Evolutionary conservation across 164 flowering plant species (phyloP).

Genomic region (Akebia trifoliata): DNA sequence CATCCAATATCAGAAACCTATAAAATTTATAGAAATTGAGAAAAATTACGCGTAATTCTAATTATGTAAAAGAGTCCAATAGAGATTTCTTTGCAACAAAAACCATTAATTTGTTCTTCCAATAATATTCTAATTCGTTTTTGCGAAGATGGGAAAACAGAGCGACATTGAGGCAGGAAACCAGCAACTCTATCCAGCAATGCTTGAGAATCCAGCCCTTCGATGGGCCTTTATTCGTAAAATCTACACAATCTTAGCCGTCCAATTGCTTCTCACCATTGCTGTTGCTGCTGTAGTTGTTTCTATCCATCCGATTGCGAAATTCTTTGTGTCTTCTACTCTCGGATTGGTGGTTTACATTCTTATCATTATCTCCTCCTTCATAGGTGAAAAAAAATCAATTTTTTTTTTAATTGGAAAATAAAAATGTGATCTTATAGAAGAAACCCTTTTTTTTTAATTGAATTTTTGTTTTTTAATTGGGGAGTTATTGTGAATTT

Average conservation of each 20-base stretch:
- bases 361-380: conserved; percentile 42
- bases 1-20: too few relatives aligned
- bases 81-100: too few relatives aligned
- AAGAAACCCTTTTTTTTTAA: not conserved
- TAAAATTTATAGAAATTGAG: too few relatives aligned
- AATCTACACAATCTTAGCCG: conserved; percentile 45
- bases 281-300: conserved; percentile 56
- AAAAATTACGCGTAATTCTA: too few relatives aligned
- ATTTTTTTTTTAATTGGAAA: not conserved
- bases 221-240: conserved; percentile 78
- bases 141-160: not conserved
- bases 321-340: conserved; percentile 37
- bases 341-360: conserved; percentile 63
- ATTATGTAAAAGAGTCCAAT: too few relatives aligned
- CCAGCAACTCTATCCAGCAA: conserved; percentile 50
- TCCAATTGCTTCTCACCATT: conserved; percentile 58
- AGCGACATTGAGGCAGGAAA: conserved; percentile 44
- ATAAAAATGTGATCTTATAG: not conserved
- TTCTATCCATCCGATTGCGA: conserved; percentile 32
- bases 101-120: too few relatives aligned
- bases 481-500: not conserved
- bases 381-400: conserved; percentile 55
- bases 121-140: too few relatives aligned
- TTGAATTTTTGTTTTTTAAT: not conserved
- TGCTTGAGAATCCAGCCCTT: conserved; percentile 53